Percentiles rank a stretch among this genome's conserved stretches.
These are phyloP conservation scores for Orbilia javanica DNA, from an alignment of 2,329 filamentous ascomycete species.

Conservation along the genomic window DNA sequence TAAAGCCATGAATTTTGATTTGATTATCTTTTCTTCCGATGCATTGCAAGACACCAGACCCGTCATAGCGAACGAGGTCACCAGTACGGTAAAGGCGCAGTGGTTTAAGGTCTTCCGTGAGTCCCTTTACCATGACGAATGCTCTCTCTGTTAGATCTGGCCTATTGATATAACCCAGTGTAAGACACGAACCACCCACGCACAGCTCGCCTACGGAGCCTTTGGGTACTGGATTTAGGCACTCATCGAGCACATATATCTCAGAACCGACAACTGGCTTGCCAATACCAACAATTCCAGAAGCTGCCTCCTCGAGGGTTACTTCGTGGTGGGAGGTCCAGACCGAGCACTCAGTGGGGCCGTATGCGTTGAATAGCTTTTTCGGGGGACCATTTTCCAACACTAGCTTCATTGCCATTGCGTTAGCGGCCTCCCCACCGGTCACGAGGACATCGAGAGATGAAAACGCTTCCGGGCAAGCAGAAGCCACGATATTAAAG, in stretches of 20 bases:
- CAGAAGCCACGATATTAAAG: constrained; percentile 18
- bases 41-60: constrained; percentile 63
- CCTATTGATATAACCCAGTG: constrained; percentile 64
- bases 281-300: constrained; percentile 45
- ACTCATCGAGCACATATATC: constrained; percentile 66
- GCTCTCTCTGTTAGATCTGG: constrained; percentile 57
- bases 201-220: constrained; percentile 67
- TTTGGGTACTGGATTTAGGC: constrained; percentile 65
- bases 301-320: constrained; percentile 8
- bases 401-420: constrained; percentile 7
- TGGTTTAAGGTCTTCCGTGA: constrained; percentile 36
- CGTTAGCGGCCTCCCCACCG: constrained; percentile 31
- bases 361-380: constrained; percentile 35
- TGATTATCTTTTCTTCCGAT: constrained; percentile 67
- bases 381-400: constrained; percentile 11
- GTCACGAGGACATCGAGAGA: constrained; percentile 1
- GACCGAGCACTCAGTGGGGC: constrained; percentile 33
- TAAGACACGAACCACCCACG: constrained; percentile 65
- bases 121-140: constrained; percentile 62
- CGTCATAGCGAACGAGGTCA: no score
- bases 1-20: constrained; percentile 67
- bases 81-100: constrained; percentile 65
- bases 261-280: constrained; percentile 64
- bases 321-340: constrained; percentile 20
- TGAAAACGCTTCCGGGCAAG: constrained; percentile 16